Base-by-base conservation (phyloP, 1,284 basidiomycete genomes). In the Bothia castanella region DNA sequence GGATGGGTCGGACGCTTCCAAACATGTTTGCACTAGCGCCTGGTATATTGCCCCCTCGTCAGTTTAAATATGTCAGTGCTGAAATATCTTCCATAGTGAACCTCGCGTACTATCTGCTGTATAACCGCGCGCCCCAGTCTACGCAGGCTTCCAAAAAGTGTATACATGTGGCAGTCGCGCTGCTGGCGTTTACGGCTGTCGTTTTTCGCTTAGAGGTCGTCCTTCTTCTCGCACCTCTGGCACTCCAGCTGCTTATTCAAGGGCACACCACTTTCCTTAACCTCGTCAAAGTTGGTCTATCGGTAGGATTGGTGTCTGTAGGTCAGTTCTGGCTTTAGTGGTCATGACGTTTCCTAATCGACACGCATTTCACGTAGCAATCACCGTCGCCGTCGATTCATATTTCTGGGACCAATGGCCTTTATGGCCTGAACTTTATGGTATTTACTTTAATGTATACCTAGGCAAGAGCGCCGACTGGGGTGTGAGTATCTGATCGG, bases 21-120 rank as follows among this genome's bases (percentile, higher is more conserved):
- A 99, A 99, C 68, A 95, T 94, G 81, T 83, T 94, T 55, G 93
- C 93, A 4, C 73, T 96, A 17, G 75, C 89, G 10, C 81, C 85
- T 45, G 86, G 92, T 94, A 57, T 8, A 8, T 34, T 10, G 6
- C 16, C 23, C 43, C 12, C 19, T 14, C 34, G 17, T 51, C 21
- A 30, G 19, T 36, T 35, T 35, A 11, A n/a, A 21, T 31, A 19
- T 4, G 25, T 9, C 13, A 32, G 14, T 40, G 36, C 50, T 62
- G 9, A 52, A 30, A 39, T 10, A 20, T 38, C 14, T 19, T 34
- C 36, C 31, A 38, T 17, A 36, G 84, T 89, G 46, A 86, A 86
- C 55, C n/a, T 86, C 16, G 79, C 87, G 0, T 69, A 79, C 11
- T 83, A 73, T 39, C 59, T 82, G 0, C 64, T 92, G 4, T 61